phyloP scores from a whole-genome alignment of 495 filamentous ascomycete genomes.

The Antarctomyces pellizariae region DNA sequence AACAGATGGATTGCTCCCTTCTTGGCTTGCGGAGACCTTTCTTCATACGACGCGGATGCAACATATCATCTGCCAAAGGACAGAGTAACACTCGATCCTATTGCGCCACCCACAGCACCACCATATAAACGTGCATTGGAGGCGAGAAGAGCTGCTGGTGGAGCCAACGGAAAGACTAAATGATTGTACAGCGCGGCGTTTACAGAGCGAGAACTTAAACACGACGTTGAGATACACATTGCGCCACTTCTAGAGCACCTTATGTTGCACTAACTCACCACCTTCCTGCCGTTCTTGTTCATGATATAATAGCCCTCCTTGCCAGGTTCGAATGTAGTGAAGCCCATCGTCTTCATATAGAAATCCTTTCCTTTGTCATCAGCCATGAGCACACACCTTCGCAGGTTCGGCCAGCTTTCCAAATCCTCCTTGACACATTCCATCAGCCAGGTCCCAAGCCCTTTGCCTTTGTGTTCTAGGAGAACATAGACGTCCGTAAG shows the following conservation, averaged over 20 bases:
- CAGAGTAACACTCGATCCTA: constrained; percentile 62
- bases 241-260: too few relatives aligned
- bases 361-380: constrained; percentile 17
- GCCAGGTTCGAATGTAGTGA: constrained; percentile 17
- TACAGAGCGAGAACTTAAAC: too few relatives aligned
- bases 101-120: constrained; percentile 91
- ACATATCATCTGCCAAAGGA: constrained; percentile 60
- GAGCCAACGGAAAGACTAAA: constrained; percentile 61
- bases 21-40: constrained; percentile 89
- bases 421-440: constrained; percentile 30
- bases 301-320: constrained; percentile 10
- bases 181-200: too few relatives aligned
- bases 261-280: too few relatives aligned
- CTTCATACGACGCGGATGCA: constrained; percentile 81
- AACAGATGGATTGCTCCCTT: constrained; percentile 77
- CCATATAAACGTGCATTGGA: constrained; percentile 85
- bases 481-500: constrained; percentile 45
- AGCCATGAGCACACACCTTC: constrained; percentile 29
- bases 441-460: constrained; percentile 39
- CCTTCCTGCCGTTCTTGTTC: constrained; percentile 8
- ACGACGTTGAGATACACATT: too few relatives aligned
- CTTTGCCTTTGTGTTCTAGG: constrained; percentile 28
- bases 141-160: constrained; percentile 49
- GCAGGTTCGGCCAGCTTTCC: constrained; percentile 27
- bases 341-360: constrained; percentile 24